Evolutionary conservation across 768 basidiomycete species (phyloP).

Genomic region (Polyporus arcularius): DNA sequence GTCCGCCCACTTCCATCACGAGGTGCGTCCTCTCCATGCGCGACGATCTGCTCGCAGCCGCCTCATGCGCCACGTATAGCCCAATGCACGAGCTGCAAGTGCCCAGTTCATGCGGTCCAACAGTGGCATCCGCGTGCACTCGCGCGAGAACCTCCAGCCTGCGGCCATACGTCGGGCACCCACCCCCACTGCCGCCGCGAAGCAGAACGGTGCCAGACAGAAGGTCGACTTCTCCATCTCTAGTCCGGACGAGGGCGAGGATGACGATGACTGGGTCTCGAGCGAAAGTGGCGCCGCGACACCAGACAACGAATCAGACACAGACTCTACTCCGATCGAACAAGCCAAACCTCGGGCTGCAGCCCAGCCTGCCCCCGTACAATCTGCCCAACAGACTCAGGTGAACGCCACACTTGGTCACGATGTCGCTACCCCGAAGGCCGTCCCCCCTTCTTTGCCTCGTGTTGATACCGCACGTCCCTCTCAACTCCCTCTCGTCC

Average conservation of each 20-base stretch:
- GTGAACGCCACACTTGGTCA: conserved; percentile 21
- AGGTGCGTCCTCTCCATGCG: conserved; percentile 39
- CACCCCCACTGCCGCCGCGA: conserved; percentile 16
- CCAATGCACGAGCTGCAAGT: conserved; percentile 20
- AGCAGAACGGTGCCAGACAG: conserved; percentile 25
- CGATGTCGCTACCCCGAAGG: conserved; percentile 32
- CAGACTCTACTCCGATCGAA: conserved; percentile 34
- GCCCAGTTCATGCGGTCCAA: conserved; percentile 25
- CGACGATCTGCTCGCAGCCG: conserved; percentile 9
- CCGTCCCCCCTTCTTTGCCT: conserved; percentile 27
- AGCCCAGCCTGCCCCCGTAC: conserved; percentile 9
- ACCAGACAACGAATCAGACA: conserved; percentile 54
- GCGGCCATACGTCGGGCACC: conserved; percentile 24
- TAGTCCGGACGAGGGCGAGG: conserved; percentile 43
- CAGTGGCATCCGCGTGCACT: conserved; percentile 27
- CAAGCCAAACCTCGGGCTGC: conserved; percentile 13
- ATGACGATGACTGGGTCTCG: conserved; percentile 68
- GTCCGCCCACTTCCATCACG: conserved; percentile 39
- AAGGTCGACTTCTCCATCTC: conserved; percentile 64
- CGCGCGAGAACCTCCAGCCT: conserved; percentile 27
- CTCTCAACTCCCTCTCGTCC: conserved; percentile 7
- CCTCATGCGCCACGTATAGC: conserved; percentile 16
- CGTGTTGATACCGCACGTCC: conserved; percentile 24
- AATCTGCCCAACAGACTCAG: conserved; percentile 10
- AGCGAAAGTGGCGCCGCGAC: conserved; percentile 77